phyloP scores from a whole-genome alignment of 805 yeast species.

The Blastobotrys attinorum region DNA sequence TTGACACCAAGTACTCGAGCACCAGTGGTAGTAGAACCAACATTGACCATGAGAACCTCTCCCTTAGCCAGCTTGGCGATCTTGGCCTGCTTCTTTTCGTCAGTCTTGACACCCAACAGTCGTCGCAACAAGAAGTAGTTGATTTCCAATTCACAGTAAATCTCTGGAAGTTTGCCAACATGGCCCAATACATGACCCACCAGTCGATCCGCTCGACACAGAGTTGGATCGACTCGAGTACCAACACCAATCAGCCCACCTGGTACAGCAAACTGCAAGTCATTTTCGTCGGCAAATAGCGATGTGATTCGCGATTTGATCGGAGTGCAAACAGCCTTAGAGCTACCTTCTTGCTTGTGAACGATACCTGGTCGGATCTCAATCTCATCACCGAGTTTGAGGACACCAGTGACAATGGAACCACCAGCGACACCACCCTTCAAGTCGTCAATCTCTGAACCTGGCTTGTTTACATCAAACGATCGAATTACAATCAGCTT shows the following conservation, averaged over 20 bases:
- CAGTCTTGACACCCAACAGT: conserved; percentile 96
- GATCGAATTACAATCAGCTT: conserved; percentile 95
- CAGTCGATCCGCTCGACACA: conserved; percentile 98
- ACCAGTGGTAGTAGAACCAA: conserved; percentile 99
- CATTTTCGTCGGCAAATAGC: conserved; percentile 94
- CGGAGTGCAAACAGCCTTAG: conserved; percentile 89
- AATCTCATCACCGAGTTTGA: conserved; percentile 94
- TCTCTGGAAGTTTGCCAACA: conserved; percentile 89
- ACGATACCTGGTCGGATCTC: conserved; percentile 99
- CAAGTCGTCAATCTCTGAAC: conserved; percentile 91
- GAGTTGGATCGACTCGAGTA: conserved; percentile 96
- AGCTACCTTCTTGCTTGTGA: conserved; percentile 72
- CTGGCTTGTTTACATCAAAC: conserved; percentile 98
- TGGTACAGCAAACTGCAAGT: conserved; percentile 97
- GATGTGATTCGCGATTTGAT: conserved; percentile 91
- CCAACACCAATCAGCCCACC: conserved; percentile 99
- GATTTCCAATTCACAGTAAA: conserved; percentile 95
- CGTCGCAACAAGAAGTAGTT: conserved; percentile 95
- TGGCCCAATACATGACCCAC: conserved; percentile 99
- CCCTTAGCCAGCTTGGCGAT: conserved; percentile 90
- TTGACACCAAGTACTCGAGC: conserved; percentile 97
- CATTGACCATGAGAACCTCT: conserved; percentile 97
- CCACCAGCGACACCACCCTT: conserved; percentile 99
- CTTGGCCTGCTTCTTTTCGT: conserved; percentile 94
- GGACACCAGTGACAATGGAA: conserved; percentile 92